Evolutionary conservation across 352 stramenopile species (phyloP), one percentile per base, ranked within the genome.

Genomic region (Globisporangium cylindrosporum): DNA sequence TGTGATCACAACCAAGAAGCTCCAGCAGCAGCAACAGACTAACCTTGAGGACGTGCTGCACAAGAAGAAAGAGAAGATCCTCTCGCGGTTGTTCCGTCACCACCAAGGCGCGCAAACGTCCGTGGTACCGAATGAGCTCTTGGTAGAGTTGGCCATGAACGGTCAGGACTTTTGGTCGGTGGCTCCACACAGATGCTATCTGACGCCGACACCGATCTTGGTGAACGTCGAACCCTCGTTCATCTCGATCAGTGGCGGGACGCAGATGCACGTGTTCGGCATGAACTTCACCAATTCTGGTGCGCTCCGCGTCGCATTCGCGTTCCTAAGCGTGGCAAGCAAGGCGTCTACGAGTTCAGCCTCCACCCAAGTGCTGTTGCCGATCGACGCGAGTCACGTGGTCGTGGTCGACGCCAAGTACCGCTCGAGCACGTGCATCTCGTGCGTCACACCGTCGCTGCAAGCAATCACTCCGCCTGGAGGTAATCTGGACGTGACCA

Each of bases 151-250:
- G 2, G 82, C 82, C 10, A 72, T 91, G 12, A 91, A 91, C 60
- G 82, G 82, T 1, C 82, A 91, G 64, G 81, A 91, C 51, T 91
- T 87, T 22, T 81, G 79, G 76, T 88, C 82, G 0, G 54, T 75
- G 1, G 77, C 77, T 14, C 78, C 81, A 1, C 46, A 62, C 14
- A 15, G 57, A 6, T 80, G 78, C 54, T 87, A 82, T 27, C 64
- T 78, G 14, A 62, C 71, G 0, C 75, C 76, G 4, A 76, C 77
- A 1, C 72, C 80, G 4, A 72, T 86, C 10, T 48, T 87, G 7
- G 12, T 82, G 32, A 68, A 71, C 53, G 70, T 80, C 2, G 75
- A 84, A 58, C 80, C 78, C 1, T 72, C 73, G 20, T 85, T 78
- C 57, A 74, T 88, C 10, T 81, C 62, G 4, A 74, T 86, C 36